Conservation (phyloP, 768 basidiomycete genomes). For the Fistulinella prunicolor region DNA sequence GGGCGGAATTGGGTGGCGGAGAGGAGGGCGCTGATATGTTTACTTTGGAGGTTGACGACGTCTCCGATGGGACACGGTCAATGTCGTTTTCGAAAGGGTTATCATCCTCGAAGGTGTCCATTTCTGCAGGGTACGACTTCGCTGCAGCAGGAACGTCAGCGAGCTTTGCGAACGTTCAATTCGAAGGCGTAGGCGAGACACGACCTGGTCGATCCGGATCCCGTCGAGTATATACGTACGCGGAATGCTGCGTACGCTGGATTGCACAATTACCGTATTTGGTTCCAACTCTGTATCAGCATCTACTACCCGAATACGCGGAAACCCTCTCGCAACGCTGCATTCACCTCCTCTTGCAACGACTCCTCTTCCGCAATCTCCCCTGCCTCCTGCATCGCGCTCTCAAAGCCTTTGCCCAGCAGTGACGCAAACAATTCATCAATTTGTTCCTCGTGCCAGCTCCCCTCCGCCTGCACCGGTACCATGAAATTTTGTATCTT, state of each 20-base stretch:
- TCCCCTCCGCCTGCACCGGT: constrained; percentile 62
- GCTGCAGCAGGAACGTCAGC: background rate
- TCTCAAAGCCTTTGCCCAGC: constrained; percentile 70
- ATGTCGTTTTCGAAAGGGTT: constrained; percentile 59
- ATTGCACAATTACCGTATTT: constrained; percentile 23
- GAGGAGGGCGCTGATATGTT: constrained; percentile 54
- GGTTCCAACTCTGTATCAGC: too few species aligned
- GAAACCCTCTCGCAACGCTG: constrained; percentile 47
- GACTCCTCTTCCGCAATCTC: constrained; percentile 26
- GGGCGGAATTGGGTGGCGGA: constrained; percentile 43
- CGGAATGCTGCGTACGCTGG: constrained; percentile 10
- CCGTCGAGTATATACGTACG: background rate
- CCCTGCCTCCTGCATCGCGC: constrained; percentile 25
- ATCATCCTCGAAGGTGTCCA: constrained; percentile 56
- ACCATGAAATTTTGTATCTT: constrained; percentile 98
- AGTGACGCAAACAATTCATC: constrained; percentile 92
- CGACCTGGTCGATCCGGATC: too few species aligned
- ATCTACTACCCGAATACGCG: constrained; percentile 54
- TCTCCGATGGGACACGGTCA: constrained; percentile 34
- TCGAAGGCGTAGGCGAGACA: too few species aligned
- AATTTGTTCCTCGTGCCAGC: constrained; percentile 95
- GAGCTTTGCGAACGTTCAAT: too few species aligned
- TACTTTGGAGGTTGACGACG: constrained; percentile 36
- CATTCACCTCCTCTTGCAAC: constrained; percentile 32
- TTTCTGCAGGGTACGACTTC: constrained; percentile 5